phyloP scores from a whole-genome alignment of 179 eudicot species.

The Sideroxylon spinosum region DNA sequence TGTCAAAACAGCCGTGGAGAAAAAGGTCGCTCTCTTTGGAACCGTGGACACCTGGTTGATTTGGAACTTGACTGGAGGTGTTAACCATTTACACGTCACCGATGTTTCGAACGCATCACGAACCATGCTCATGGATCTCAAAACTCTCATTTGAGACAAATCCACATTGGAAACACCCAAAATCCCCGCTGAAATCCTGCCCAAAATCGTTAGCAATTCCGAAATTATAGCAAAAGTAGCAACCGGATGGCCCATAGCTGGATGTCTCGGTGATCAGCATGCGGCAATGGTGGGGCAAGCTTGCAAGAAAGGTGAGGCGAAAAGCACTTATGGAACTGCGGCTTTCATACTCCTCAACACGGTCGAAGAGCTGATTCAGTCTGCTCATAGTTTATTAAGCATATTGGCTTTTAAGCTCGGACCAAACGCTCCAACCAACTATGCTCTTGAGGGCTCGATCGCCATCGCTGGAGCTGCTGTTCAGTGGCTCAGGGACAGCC shows the following conservation, averaged over 20 bases:
- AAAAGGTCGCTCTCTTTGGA: conserved; percentile 88
- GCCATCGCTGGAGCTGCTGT: conserved; percentile 99
- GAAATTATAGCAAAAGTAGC: conserved; percentile 65
- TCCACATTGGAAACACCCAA: conserved; percentile 51
- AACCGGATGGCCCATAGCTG: conserved; percentile 88
- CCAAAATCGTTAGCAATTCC: conserved; percentile 79
- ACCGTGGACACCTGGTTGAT: conserved; percentile 92
- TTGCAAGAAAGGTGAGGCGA: conserved; percentile 84
- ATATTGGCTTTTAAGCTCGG: conserved; percentile 91
- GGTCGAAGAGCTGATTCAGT: conserved; percentile 59
- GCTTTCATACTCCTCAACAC: conserved; percentile 92
- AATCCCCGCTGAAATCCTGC: conserved; percentile 55
- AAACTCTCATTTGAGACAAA: conserved; percentile 71
- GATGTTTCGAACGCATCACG: conserved; percentile 94
- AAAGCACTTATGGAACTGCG: conserved; percentile 96
- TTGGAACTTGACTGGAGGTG: conserved; percentile 93
- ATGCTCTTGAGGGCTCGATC: conserved; percentile 93
- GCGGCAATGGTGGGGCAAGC: conserved; percentile 98
- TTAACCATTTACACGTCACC: conserved; percentile 58
- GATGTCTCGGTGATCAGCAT: conserved; percentile 96
- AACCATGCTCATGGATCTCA: conserved; percentile 92
- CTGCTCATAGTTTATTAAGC: conserved; percentile 70
- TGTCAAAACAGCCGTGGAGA: conserved; percentile 62
- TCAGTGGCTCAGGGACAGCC: conserved; percentile 97
- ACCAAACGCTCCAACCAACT: conserved; percentile 70